Conservation (phyloP, 2,329 filamentous ascomycete species). For the Apiospora malaysiana region DNA sequence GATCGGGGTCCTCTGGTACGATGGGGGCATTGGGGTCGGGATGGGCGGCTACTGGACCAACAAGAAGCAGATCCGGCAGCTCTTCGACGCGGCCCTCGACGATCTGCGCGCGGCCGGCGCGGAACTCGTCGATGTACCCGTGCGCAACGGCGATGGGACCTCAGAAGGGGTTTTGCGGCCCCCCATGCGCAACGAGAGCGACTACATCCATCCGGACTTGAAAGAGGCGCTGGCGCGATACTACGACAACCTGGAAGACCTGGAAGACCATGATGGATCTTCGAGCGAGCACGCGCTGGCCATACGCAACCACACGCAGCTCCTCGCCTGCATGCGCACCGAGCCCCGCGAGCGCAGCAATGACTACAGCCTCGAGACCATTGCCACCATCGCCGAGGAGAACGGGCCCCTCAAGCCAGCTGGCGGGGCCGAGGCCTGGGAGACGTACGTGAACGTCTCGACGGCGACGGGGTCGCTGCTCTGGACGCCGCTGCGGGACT, state of each 20-base stretch:
- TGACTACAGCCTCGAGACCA: conserved; percentile 41
- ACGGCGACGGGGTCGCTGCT: background rate
- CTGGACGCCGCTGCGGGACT: background rate
- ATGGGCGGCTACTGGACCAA: conserved; percentile 17
- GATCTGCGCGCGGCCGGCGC: conserved; percentile 27
- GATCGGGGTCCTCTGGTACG: conserved; percentile 55
- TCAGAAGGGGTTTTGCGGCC: background rate
- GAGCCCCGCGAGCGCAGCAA: conserved; percentile 28
- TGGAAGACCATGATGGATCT: too few species aligned
- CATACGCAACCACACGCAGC: conserved; percentile 5
- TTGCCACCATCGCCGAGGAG: background rate
- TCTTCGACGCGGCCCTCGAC: conserved; percentile 28
- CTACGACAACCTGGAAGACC: conserved; percentile 7
- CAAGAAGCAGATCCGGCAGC: conserved; percentile 19
- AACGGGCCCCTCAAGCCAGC: background rate
- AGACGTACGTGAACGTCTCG: conserved; percentile 23
- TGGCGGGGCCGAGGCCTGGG: conserved; percentile 22
- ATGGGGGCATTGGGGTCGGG: conserved; percentile 10
- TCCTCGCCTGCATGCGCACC: conserved; percentile 24
- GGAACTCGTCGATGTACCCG: conserved; percentile 24
- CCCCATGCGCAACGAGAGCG: background rate
- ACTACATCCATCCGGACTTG: conserved; percentile 26
- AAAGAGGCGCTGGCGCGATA: conserved; percentile 25
- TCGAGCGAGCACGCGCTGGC: too few species aligned
- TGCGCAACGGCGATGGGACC: background rate